Conservation (phyloP, 2,329 filamentous ascomycete species). For the Apiospora pterosperma region DNA sequence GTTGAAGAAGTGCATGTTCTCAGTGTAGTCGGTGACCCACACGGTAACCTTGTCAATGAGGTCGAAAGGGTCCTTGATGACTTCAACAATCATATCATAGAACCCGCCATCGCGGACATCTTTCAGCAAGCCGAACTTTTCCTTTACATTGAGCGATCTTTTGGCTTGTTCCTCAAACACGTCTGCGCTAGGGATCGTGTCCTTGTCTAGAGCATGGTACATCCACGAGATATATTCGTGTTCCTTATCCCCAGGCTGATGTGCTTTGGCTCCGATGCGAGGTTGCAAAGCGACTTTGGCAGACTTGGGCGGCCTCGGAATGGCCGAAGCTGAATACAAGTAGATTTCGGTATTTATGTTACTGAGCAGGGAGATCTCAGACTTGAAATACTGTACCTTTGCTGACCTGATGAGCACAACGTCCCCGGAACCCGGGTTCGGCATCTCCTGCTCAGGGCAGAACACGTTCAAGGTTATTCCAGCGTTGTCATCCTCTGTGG, state of each 20-base stretch:
- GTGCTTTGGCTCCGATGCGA: constrained; percentile 5
- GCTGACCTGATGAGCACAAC: constrained; percentile 60
- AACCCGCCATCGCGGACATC: constrained; percentile 56
- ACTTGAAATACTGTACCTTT: constrained; percentile 41
- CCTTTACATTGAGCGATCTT: constrained; percentile 41
- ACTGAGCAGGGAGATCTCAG: constrained; percentile 41
- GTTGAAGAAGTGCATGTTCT: constrained; percentile 61
- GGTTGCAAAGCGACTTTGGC: constrained; percentile 30
- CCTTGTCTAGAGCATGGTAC: constrained; percentile 42
- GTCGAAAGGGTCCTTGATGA: constrained; percentile 53
- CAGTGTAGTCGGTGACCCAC: constrained; percentile 81
- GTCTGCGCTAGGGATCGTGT: constrained; percentile 35
- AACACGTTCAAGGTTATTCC: constrained; percentile 59
- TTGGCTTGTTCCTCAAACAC: constrained; percentile 39
- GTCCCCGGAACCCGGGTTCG: constrained; percentile 50
- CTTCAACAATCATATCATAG: constrained; percentile 68
- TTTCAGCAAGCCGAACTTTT: constrained; percentile 62
- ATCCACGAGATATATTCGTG: constrained; percentile 45
- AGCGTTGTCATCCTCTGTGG: constrained; percentile 40
- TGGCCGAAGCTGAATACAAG: constrained; percentile 37
- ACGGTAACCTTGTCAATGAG: constrained; percentile 50
- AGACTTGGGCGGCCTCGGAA: constrained; percentile 36
- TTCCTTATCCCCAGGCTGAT: constrained; percentile 26
- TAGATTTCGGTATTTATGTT: constrained; percentile 39
- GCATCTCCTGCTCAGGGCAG: constrained; percentile 45